Base-by-base conservation (phyloP, 2,329 filamentous ascomycete genomes). In the Clonostachys byssicola region DNA sequence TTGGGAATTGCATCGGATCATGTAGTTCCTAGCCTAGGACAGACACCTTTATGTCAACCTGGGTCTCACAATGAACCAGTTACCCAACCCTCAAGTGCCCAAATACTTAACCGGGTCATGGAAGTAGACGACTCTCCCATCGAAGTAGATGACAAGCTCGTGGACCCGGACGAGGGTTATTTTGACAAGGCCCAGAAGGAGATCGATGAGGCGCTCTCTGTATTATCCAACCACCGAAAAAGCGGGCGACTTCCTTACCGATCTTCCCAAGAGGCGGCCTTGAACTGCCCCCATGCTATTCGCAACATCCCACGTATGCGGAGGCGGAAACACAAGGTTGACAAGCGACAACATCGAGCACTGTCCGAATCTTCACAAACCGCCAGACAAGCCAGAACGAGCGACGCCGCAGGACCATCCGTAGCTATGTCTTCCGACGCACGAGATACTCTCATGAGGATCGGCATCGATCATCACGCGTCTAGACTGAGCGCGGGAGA, bases 291-390 rank as follows among this genome's bases (percentile, higher is more conserved):
- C 3, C 48, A 49, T 23, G 47, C 56, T 33, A 52, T 57, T 9
- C 51, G 51, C 13, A 57, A 52, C 38, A 48, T 54, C 5, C 54
- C 55, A 41, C 54, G 55, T 16, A 56, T 57, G 54, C 55, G 51
- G 17, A 52, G 51, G 43, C 44, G 53, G 18, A 43, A 42, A 20
- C 38, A 48, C 17, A 52, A 33, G 47, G 43, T 17, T 40, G 49
- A 46, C 50, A 46, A 12, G 38, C 38, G n/a, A 12, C 9, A 40
- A 40, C n/a, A 40, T 40, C 12, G 38, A 40, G 38, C 12, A 12
- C 20, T 34, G 42, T 23, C 33, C 12, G 18, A 23, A 30, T 30
- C 23, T 30, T 30, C 23, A 30, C 23, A 30, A 3, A 30, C 23
- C 8, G 23, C 23, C 23, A 30, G 23, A 10, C 23, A 30, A 30